Base-by-base conservation (phyloP, 2,329 filamentous ascomycete genomes). In the Cryphonectria radicalis region DNA sequence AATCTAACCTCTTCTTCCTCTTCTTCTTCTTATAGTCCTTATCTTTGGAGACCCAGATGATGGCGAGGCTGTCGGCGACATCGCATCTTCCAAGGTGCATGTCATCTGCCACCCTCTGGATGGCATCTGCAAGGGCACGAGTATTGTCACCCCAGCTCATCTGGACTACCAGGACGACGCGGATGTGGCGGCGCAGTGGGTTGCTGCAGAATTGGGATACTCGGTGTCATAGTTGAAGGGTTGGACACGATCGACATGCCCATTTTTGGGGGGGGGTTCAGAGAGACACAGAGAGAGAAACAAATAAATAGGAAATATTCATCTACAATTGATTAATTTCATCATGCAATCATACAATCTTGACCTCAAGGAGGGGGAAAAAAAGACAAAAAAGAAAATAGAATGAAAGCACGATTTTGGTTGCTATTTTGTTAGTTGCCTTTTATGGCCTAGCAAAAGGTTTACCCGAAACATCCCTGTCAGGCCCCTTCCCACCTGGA, bases 31-130 rank as follows among this genome's bases (percentile, higher is more conserved):
- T 70, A 1, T 74, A 40, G 76, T 77, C 11, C 74, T 79, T 19
- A 75, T 78, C 32, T 79, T 78, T 43, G 78, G 78, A 22, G 77
- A 78, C 71, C 72, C 72, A 11, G 63, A 75, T 19, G 66, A 75
- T 50, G 68, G 70, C 4, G 70, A 73, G 25, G 66, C 73, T 7
- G 72, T 75, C 1, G 69, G 68, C 4, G 50, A 68, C 14, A 60
- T 75, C 14, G 40, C 70, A 1, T 53, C 37, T 10, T 62, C 62
- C 57, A 74, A 73, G 64, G 73, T 73, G 22, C 68, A 71, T 59
- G 67, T 73, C 1, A 72, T 75, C 43, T 75, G 74, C 69, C 74
- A 74, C 32, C 17, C 57, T 2, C 69, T 70, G 25, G 74, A 75
- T 57, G 69, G 71, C 25, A 75, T 74, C 55, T 75, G 74, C 65